Conservation (phyloP, 2,329 filamentous ascomycete genomes). For the Lojkania enalia region DNA sequence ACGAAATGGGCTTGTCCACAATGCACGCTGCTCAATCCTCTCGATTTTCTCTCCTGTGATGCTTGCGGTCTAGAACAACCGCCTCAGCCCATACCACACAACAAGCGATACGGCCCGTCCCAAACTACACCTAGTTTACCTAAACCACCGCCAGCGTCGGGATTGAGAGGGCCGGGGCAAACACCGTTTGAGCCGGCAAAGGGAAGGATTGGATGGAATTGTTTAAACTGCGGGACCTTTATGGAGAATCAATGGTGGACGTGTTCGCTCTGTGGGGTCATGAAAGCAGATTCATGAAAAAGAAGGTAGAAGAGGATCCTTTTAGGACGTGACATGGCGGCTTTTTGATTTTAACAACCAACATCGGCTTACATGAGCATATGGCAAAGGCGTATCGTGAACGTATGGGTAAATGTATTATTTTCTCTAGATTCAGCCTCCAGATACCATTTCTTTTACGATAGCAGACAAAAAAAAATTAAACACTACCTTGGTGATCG, state of each 20-base stretch:
- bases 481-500: too few species aligned
- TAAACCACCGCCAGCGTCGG: conserved; percentile 35
- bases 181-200: conserved; percentile 49
- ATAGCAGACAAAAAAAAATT: too few species aligned
- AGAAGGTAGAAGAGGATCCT: not conserved
- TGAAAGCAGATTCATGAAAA: conserved; percentile 52
- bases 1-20: conserved; percentile 61
- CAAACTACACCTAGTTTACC: conserved; percentile 31
- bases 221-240: conserved; percentile 60
- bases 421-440: too few species aligned
- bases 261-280: conserved; percentile 61
- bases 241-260: conserved; percentile 70
- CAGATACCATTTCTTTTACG: too few species aligned
- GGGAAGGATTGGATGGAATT: conserved; percentile 62
- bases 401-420: too few species aligned
- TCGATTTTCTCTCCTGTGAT: conserved; percentile 63
- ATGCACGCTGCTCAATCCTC: conserved; percentile 65
- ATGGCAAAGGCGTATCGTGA: too few species aligned
- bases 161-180: conserved; percentile 31
- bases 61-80: conserved; percentile 62
- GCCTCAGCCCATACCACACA: conserved; percentile 41
- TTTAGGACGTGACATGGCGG: too few species aligned
- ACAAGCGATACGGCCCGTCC: conserved; percentile 33
- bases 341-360: too few species aligned
- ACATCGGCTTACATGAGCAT: too few species aligned